Percentiles rank a stretch among this genome's conserved stretches.
Evolutionary conservation across 345 rosid species (phyloP).

Genomic region (Conringia planisiliqua): DNA sequence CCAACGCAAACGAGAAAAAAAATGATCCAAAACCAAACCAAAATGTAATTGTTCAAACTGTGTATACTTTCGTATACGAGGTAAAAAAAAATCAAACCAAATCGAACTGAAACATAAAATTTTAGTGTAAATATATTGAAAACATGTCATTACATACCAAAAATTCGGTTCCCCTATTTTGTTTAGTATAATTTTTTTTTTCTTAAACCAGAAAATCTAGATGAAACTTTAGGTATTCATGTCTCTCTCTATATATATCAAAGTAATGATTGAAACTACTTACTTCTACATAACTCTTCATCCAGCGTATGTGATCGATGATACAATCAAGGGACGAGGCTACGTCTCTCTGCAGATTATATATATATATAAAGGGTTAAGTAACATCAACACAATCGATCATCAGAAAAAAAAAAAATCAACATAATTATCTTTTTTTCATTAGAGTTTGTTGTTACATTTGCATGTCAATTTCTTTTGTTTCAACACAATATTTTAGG

Average conservation of each 20-base stretch:
- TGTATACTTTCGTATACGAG: not conserved
- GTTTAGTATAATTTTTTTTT: not conserved
- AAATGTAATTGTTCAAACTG: not conserved
- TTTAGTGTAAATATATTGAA: not conserved
- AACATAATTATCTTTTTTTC: not conserved
- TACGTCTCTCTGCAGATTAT: not conserved
- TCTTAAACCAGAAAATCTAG: not conserved
- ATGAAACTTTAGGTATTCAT: not conserved
- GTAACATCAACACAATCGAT: too few species aligned
- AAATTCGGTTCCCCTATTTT: not conserved
- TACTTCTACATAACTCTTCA: constrained; percentile 21
- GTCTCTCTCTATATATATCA: not conserved
- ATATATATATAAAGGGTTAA: too few species aligned
- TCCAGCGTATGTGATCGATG: not conserved
- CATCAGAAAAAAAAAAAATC: too few species aligned
- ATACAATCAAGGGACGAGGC: constrained; percentile 6
- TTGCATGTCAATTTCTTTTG: not conserved
- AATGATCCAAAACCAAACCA: not conserved
- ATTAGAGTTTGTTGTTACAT: not conserved
- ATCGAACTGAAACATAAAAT: not conserved
- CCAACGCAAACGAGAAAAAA: not conserved
- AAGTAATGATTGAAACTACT: not conserved
- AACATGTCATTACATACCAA: not conserved
- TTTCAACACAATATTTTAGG: not conserved
- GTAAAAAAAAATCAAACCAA: not conserved